These are phyloP conservation scores for Tolypocladium ovalisporum DNA, from an alignment of 2,329 filamentous ascomycete genomes.

Conservation along the genomic window DNA sequence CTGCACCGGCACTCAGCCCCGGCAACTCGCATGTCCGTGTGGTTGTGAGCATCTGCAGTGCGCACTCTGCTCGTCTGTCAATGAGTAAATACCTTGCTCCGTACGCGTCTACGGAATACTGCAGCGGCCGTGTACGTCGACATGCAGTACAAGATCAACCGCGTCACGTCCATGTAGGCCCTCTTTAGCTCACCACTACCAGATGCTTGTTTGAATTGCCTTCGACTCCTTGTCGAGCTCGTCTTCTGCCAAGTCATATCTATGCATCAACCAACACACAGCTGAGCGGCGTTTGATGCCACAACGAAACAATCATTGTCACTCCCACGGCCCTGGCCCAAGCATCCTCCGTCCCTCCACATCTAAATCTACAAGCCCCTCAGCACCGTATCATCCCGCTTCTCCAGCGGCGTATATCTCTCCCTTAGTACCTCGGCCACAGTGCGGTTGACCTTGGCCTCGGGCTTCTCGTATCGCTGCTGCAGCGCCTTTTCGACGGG, in stretches of 20 bases:
- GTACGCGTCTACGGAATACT: too few relatives aligned
- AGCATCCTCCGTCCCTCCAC: not conserved
- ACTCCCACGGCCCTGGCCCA: not conserved
- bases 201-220: not conserved
- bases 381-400: slow-evolving; percentile 33
- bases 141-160: not conserved
- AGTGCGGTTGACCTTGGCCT: slow-evolving; percentile 29
- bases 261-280: not conserved
- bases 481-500: slow-evolving; percentile 38
- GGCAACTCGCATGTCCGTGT: not conserved
- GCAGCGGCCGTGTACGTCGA: not conserved
- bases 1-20: not conserved
- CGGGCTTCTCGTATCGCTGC: slow-evolving; percentile 37
- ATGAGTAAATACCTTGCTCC: not conserved
- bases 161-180: not conserved
- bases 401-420: slow-evolving; percentile 39
- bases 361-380: slow-evolving; percentile 25
- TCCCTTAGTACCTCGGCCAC: slow-evolving; percentile 43
- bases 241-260: not conserved
- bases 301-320: not conserved
- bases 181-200: not conserved
- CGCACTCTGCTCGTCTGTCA: not conserved
- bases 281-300: not conserved
- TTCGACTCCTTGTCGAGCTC: not conserved
- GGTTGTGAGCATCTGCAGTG: not conserved